Base-by-base conservation (phyloP, 2,329 filamentous ascomycete species). In the Pseudogymnoascus sp. region DNA sequence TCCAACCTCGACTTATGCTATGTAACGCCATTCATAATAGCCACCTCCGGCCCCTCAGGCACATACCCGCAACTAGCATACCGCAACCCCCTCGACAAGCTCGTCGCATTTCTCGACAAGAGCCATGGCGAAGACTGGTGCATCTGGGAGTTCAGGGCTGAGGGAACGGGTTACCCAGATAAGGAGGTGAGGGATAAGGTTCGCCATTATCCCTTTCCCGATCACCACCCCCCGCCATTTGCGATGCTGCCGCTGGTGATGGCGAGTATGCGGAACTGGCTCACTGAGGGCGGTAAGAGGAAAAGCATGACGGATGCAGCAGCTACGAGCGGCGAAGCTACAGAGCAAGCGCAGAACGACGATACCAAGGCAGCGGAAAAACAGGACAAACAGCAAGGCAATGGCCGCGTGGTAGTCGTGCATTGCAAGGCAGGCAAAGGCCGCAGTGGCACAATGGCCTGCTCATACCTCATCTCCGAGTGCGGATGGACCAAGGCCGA, bases 401-500 rank as follows among this genome's bases (percentile, higher is more conserved):
- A 72, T 21, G 59, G 60, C 6, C 80, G 91, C 35, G 90, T 97
- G 0, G 88, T 88, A 0, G 92, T 97, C 5, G 91, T 97, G 6
- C 94, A 99, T 74, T 97, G 94, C 78, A 97, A 97, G 73, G 94
- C 94, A 1, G 94, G 94, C 2, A 99, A 99, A 74, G 94, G 94
- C 1, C 82, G 94, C 59, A 96, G 90, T 66, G 94, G 94, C 3
- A 96, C 91, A 0, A 85, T 91, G 68, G 87, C 88, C 31, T 96
- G 90, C 74, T 90, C 88, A 68, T 97, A 96, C 72, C 78, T 99
- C 62, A 94, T 99, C 68, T 86, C 89, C 6, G 90, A 97, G 71
- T 89, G 94, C 70, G 85, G 84, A 3, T 89, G 86, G 87, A 80
- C 77, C 31, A 74, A 80, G 40, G 78, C 83, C 59, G 84, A 88